A percentile compares a stretch with the other conserved stretches of the same genome.
Evolutionary conservation across 805 yeast species (phyloP).

Genomic region (Yamadazyma ubonensis): DNA sequence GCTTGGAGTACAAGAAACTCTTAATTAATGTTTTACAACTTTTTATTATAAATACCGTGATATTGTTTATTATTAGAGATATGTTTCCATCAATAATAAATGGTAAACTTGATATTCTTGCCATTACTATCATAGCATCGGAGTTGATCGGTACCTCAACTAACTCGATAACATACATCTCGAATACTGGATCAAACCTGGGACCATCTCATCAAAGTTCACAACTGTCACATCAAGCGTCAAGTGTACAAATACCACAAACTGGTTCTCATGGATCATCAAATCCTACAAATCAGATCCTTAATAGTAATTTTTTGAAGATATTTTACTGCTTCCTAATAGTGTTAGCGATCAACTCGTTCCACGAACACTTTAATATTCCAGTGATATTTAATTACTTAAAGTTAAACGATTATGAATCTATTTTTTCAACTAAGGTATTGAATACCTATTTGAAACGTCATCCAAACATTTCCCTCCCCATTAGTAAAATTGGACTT

Average conservation of each 20-base stretch:
- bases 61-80: slow-evolving; percentile 23
- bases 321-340: slow-evolving; percentile 10
- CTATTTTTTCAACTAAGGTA: slow-evolving; percentile 10
- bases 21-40: slow-evolving; percentile 21
- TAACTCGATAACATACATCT: slow-evolving; percentile 1
- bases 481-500: too few species aligned
- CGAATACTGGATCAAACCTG: neutral
- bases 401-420: slow-evolving; percentile 9
- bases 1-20: slow-evolving; percentile 12
- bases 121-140: slow-evolving; percentile 31
- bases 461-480: neutral
- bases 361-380: slow-evolving; percentile 1
- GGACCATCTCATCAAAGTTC: neutral
- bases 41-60: slow-evolving; percentile 23
- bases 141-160: slow-evolving; percentile 25
- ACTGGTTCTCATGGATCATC: neutral
- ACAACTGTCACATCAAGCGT: neutral
- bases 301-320: slow-evolving; percentile 10
- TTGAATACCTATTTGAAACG: slow-evolving; percentile 1
- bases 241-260: neutral
- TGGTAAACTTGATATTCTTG: slow-evolving; percentile 23
- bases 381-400: slow-evolving; percentile 7
- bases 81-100: slow-evolving; percentile 12
- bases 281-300: neutral
- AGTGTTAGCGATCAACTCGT: slow-evolving; percentile 4